Conservation (phyloP, 345 rosid genomes). For the Lepidium didymum region DNA sequence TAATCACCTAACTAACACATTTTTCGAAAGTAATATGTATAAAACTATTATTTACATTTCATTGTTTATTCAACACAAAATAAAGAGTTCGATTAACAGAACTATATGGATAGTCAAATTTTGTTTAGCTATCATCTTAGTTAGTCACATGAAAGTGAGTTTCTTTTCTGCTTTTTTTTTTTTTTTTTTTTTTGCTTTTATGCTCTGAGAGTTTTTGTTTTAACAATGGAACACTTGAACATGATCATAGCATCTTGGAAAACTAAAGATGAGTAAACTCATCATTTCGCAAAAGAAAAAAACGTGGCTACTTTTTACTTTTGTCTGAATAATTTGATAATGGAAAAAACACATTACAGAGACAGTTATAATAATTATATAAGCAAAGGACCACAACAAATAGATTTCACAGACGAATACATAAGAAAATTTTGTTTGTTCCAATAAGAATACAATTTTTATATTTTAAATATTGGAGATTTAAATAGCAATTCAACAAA, state of each 20-base stretch:
- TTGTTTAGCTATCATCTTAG: not conserved
- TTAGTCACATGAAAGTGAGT: constrained; percentile 30
- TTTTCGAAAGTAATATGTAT: not conserved
- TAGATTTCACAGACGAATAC: not conserved
- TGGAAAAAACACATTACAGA: not conserved
- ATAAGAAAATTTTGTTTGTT: not conserved
- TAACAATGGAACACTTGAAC: not conserved
- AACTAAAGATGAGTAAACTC: not conserved
- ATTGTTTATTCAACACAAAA: not conserved
- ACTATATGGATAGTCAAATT: not conserved
- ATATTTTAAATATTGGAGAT: too few species aligned
- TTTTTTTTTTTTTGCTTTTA: not conserved
- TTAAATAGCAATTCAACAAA: too few species aligned
- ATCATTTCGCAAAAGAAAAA: constrained; percentile 13
- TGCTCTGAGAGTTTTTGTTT: constrained; percentile 12
- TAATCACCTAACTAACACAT: too few species aligned
- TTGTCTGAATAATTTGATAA: not conserved
- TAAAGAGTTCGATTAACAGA: not conserved
- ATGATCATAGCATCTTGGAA: constrained; percentile 4
- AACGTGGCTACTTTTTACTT: constrained; percentile 16
- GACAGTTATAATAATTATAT: not conserved
- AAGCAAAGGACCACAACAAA: not conserved
- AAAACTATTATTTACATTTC: not conserved
- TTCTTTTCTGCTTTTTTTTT: not conserved
- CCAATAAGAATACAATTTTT: not conserved